Evolutionary conservation across 2,329 filamentous ascomycete genomes (phyloP), one percentile per base, ranked within the genome.

Genomic region (Fusarium palustre): DNA sequence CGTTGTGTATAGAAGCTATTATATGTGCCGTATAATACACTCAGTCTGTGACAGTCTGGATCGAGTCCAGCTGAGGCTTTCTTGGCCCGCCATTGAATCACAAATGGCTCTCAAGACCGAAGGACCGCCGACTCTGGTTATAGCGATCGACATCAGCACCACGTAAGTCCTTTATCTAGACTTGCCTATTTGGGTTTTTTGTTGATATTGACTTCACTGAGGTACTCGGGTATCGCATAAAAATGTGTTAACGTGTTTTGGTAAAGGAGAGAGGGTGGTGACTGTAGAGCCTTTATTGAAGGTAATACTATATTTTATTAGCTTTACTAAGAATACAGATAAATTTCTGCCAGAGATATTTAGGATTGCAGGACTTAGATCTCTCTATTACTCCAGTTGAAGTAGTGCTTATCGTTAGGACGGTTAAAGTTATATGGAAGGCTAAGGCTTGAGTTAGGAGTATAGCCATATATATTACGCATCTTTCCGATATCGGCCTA

Each of bases 141-240:
- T 69, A 18, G 66, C 61, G 1, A 69, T 69, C 11, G 66, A 69
- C 22, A 69, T 69, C 12, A 66, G 66, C 3, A 69, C 66, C 2
- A 69, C 66, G 66, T 67, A 67, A 28, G 56, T 41, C 24, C 3
- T 46, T 15, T 13, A n/a, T n/a, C 3, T 13, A 31, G 13, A 28
- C 13, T 25, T 18, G 15, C 2, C 16, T 18, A 9, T 25, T 25
- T 25, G n/a, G n/a, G n/a, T n/a, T 13, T 5, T 11, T 25, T n/a
- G 30, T 55, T 74, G 28, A 72, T 10, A 9, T 25, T 4, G 9
- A 13, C 3, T n/a, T 2, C 15, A 4, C 5, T 12, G 18, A 81
- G 79, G 0, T 80, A 76, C 59, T 83, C 82, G 1, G 82, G 82
- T 0, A 73, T 83, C 1, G 79, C 81, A 1, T 85, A 77, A 72